Evolutionary conservation across 371 early-diverging fungal species (phyloP).

Genomic region (Syncephalastrum contaminatum): DNA sequence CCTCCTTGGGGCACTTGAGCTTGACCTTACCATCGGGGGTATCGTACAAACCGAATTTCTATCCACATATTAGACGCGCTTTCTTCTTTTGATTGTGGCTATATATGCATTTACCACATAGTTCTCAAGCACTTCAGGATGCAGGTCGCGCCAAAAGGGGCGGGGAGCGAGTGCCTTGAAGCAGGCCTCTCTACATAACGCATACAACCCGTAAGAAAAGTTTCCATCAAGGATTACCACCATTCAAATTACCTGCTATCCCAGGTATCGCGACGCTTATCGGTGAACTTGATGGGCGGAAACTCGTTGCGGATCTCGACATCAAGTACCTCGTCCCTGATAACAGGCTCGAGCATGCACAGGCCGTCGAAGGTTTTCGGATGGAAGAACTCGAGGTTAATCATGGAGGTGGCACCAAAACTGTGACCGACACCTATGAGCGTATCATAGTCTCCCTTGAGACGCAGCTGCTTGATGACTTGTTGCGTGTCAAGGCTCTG

Average conservation of each 20-base stretch:
- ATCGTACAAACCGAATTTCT: slow-evolving; percentile 38
- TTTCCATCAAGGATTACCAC: no score
- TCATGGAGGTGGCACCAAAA: slow-evolving; percentile 40
- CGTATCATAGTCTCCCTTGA: slow-evolving; percentile 21
- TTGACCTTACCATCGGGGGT: slow-evolving; percentile 37
- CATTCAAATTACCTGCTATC: slow-evolving; percentile 17
- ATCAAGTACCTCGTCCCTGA: slow-evolving; percentile 11
- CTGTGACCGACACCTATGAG: slow-evolving; percentile 43
- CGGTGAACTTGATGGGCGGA: neutral
- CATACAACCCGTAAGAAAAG: neutral
- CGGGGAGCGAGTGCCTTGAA: slow-evolving; percentile 14
- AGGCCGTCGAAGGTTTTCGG: slow-evolving; percentile 35
- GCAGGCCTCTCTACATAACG: slow-evolving; percentile 21
- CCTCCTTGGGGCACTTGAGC: slow-evolving; percentile 37
- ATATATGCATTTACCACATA: slow-evolving; percentile 26
- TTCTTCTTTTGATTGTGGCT: no score
- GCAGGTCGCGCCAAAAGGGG: slow-evolving; percentile 22
- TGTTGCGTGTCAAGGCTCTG: slow-evolving; percentile 33
- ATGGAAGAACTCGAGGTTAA: slow-evolving; percentile 20
- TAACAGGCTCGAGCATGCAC: slow-evolving; percentile 28
- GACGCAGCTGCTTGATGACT: slow-evolving; percentile 22
- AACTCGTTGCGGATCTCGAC: slow-evolving; percentile 18
- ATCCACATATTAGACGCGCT: neutral
- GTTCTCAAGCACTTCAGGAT: slow-evolving; percentile 32
- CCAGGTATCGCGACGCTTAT: slow-evolving; percentile 23